Conservation (phyloP, 78 protist species). For the Paulinella micropora region DNA sequence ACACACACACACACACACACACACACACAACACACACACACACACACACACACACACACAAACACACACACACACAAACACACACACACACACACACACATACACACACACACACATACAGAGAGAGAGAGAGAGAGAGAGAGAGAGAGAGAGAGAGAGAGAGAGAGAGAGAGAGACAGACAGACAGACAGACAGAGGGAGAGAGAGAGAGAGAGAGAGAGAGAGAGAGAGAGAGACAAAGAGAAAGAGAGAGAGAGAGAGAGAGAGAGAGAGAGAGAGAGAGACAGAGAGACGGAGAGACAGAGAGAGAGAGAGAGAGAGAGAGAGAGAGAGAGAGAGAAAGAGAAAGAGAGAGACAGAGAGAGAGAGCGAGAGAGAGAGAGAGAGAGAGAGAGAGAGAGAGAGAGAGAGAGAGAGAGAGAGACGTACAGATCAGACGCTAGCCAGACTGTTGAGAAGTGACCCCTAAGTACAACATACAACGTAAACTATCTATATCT, state of each 20-base stretch:
- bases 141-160: background rate
- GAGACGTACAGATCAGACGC: background rate
- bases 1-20: no score
- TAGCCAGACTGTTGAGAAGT: conserved; percentile 4
- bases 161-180: background rate
- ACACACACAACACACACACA: background rate
- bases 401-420: background rate
- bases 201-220: background rate
- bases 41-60: background rate
- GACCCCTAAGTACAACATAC: no score
- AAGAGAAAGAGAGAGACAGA: background rate
- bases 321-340: background rate
- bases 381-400: background rate
- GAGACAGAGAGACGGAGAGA: background rate
- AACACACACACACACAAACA: background rate
- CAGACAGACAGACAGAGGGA: background rate
- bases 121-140: background rate
- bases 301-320: background rate
- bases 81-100: background rate
- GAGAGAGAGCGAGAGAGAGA: background rate
- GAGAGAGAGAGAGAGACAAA: background rate
- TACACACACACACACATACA: background rate
- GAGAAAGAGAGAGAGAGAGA: background rate
- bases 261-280: background rate
- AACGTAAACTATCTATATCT: no score